phyloP scores from a whole-genome alignment of 768 basidiomycete species.

The Agaricus subrufescens region DNA sequence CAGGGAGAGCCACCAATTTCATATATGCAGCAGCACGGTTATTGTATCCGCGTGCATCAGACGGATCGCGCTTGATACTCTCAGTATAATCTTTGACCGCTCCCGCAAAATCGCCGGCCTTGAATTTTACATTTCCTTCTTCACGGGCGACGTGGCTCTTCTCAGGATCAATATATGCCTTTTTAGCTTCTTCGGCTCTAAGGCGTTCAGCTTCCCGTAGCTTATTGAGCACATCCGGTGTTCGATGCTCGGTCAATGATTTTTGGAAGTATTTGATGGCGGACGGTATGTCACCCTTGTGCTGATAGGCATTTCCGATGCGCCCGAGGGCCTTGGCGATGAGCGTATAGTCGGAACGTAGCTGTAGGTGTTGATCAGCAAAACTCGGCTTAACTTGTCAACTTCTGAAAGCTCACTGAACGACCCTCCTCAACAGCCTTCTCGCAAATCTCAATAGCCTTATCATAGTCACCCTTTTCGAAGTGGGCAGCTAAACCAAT shows the following conservation, averaged over 20 bases:
- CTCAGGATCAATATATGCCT: slow-evolving; percentile 85
- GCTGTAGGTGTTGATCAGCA: slow-evolving; percentile 28
- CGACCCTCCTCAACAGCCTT: slow-evolving; percentile 97
- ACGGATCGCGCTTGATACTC: slow-evolving; percentile 92
- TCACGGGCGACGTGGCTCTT: slow-evolving; percentile 80
- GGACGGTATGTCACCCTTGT: slow-evolving; percentile 66
- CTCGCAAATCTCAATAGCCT: slow-evolving; percentile 86
- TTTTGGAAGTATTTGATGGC: slow-evolving; percentile 94
- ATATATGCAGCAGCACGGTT: slow-evolving; percentile 98
- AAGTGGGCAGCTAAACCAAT: slow-evolving; percentile 73
- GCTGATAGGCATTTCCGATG: slow-evolving; percentile 78
- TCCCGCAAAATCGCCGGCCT: slow-evolving; percentile 84
- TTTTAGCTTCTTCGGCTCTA: slow-evolving; percentile 72
- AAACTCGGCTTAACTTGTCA: background rate
- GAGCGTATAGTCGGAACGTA: slow-evolving; percentile 92
- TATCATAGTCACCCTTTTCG: slow-evolving; percentile 89
- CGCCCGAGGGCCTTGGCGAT: slow-evolving; percentile 94
- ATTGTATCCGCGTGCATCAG: slow-evolving; percentile 90
- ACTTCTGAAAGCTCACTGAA: slow-evolving; percentile 35
- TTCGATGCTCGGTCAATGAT: slow-evolving; percentile 93
- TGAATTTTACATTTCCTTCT: slow-evolving; percentile 91
- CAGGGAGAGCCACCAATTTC: slow-evolving; percentile 89
- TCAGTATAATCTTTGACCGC: slow-evolving; percentile 93
- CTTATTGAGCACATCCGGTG: slow-evolving; percentile 87
- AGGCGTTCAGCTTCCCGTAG: slow-evolving; percentile 78